Base-by-base conservation (phyloP, 2,329 filamentous ascomycete species). In the Trichoderma atroviride region DNA sequence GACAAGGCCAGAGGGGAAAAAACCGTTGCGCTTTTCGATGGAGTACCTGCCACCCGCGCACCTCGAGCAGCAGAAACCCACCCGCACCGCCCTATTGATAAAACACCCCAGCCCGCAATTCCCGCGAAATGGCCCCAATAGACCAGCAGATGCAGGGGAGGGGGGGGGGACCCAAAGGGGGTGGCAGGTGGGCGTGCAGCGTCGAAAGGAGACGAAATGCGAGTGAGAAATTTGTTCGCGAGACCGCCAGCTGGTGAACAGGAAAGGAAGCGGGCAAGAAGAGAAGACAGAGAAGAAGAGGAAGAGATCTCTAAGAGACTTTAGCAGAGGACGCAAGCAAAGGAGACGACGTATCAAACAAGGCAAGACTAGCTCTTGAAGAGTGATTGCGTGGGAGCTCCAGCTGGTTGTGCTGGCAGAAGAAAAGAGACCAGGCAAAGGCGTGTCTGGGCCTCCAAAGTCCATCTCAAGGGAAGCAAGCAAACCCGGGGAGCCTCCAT, bases 51-150 rank as follows among this genome's bases (percentile, higher is more conserved):
- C 37, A 59, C 64, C 63, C 56, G 35, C 31, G 31, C 52, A 66
- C 63, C 63, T 47, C 53, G 4, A 66, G 63, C 37, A 50, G 33
- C 56, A 40, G 29, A 55, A 63, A 55, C 53, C 63, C 63, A 66
- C 65, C 29, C 65, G 65, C 57, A 68, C 65, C 65, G 56, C 47
- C 43, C 47, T 60, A 53, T 55, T 68, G 57, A 59, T 68, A 60
- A 68, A 61, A 56, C 60, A 64, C 60, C 60, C 68, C 68, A 69
- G 68, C 68, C 68, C 68, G 68, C 60, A 65, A 69, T 69, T 69
- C 68, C 68, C 68, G 68, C 67, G 67, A 64, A 57, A 56, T 57
- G 58, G 52, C 67, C 60, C 68, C 60, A 69, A 65, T 69, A 61
- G 53, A 61, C 47, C 50, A 65, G 16, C 40, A 43, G 40, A 60